Evolutionary conservation across 2,329 filamentous ascomycete genomes (phyloP).

Genomic region (Pyricularia grisea): DNA sequence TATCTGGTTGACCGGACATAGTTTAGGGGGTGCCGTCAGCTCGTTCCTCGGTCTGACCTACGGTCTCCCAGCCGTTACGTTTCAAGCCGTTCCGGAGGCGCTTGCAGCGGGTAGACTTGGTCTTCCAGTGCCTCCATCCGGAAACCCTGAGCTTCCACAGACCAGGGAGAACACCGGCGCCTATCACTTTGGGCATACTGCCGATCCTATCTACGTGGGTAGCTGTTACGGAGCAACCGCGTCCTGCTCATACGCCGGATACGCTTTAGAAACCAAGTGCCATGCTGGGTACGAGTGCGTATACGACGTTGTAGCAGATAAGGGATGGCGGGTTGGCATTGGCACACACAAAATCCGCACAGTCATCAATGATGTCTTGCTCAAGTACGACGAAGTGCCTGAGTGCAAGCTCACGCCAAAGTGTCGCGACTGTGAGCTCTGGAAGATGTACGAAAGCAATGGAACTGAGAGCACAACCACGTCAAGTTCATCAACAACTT

Average conservation of each 20-base stretch:
- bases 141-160: constrained; percentile 62
- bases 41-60: constrained; percentile 88
- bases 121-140: constrained; percentile 73
- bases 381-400: constrained; percentile 73
- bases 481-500: constrained; percentile 45
- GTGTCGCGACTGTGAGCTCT: constrained; percentile 82
- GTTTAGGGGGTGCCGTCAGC: constrained; percentile 79
- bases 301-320: constrained; percentile 86
- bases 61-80: constrained; percentile 82
- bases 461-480: constrained; percentile 68
- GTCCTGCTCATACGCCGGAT: constrained; percentile 82
- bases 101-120: constrained; percentile 77
- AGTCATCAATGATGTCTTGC: constrained; percentile 81
- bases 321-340: constrained; percentile 85
- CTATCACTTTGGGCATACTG: constrained; percentile 90
- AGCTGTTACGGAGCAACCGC: constrained; percentile 86
- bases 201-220: constrained; percentile 87
- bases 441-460: constrained; percentile 95
- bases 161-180: constrained; percentile 63
- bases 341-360: constrained; percentile 83
- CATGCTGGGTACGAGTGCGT: constrained; percentile 82
- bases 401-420: constrained; percentile 66
- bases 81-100: constrained; percentile 87
- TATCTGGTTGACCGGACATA: constrained; percentile 88
- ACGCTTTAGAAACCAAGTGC: constrained; percentile 88